A percentile compares a stretch with the other conserved stretches of the same genome.
phyloP scores from a whole-genome alignment of 2,329 filamentous ascomycete genomes.

The Aspergillus vadensis region DNA sequence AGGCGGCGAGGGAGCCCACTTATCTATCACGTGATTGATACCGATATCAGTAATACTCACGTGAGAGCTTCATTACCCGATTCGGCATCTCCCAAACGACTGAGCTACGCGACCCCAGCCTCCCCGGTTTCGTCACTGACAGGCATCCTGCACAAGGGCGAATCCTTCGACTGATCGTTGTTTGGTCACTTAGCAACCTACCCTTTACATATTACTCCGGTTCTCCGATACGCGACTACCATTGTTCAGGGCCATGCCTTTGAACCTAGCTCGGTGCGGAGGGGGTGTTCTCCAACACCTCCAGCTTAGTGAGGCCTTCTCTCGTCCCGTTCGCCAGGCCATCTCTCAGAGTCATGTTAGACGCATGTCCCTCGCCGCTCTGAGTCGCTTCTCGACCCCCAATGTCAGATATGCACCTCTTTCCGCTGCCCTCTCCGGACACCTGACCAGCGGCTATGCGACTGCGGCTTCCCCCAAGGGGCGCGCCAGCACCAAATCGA shows the following conservation, averaged over 20 bases:
- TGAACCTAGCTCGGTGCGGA: conserved; percentile 34
- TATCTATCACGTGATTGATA: conserved; percentile 14
- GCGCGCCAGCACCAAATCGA: conserved; percentile 23
- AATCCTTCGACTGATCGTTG: neutral
- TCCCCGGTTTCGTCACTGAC: conserved; percentile 34
- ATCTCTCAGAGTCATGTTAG: conserved; percentile 30
- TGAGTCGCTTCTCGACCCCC: conserved; percentile 17
- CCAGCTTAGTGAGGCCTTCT: conserved; percentile 26
- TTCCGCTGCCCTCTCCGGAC: conserved; percentile 21
- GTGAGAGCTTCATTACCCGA: conserved; percentile 23
- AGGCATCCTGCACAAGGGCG: conserved; percentile 11
- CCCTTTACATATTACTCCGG: neutral
- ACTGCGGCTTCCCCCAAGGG: conserved; percentile 35
- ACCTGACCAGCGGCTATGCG: conserved; percentile 34
- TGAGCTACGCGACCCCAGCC: conserved; percentile 25
- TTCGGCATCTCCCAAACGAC: conserved; percentile 30
- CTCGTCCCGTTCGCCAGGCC: conserved; percentile 30
- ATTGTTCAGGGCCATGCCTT: conserved; percentile 32
- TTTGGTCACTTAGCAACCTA: neutral
- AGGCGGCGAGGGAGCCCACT: neutral
- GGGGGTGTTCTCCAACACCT: conserved; percentile 35
- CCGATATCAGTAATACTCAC: conserved; percentile 12
- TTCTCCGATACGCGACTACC: neutral
- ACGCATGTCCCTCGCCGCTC: conserved; percentile 28
- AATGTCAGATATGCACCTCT: conserved; percentile 16